Percentiles rank a stretch among this genome's conserved stretches.
These are phyloP conservation scores for Vigna radiata DNA, from an alignment of 306 rosid species.

Conservation along the genomic window DNA sequence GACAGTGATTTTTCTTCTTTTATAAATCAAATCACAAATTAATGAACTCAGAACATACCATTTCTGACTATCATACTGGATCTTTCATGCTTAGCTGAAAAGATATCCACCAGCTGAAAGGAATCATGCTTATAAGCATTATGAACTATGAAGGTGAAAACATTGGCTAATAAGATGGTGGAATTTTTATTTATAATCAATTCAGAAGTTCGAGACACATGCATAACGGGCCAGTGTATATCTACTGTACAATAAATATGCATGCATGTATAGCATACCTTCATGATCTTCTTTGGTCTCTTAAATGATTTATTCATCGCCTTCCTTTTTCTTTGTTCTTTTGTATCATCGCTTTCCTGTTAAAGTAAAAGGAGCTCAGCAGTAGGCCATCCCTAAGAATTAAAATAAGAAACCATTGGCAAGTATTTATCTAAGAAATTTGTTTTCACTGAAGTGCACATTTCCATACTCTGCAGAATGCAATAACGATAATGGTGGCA, in stretches of 20 bases:
- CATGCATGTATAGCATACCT: constrained; percentile 42
- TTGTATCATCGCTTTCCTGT: constrained; percentile 48
- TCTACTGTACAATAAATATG: constrained; percentile 4
- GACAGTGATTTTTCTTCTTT: background rate
- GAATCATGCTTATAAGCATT: constrained; percentile 5
- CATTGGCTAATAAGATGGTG: background rate
- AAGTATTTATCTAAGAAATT: background rate
- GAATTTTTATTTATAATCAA: background rate
- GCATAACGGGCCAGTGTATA: background rate
- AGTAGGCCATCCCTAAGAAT: constrained; percentile 1
- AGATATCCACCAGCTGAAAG: constrained; percentile 34
- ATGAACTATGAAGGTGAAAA: background rate
- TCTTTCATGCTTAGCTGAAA: background rate
- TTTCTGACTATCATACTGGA: background rate
- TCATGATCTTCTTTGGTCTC: constrained; percentile 46
- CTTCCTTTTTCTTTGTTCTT: constrained; percentile 46
- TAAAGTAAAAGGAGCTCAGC: constrained; percentile 25
- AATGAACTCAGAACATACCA: background rate
- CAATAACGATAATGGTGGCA: background rate
- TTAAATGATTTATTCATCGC: constrained; percentile 43
- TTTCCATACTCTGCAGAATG: background rate
- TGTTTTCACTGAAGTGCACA: background rate
- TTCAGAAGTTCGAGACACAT: background rate
- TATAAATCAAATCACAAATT: background rate
- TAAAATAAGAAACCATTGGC: background rate